Percentiles rank a stretch among this genome's conserved stretches.
Conservation (phyloP, 352 stramenopile species). For the Thraustochytrium sp. region DNA sequence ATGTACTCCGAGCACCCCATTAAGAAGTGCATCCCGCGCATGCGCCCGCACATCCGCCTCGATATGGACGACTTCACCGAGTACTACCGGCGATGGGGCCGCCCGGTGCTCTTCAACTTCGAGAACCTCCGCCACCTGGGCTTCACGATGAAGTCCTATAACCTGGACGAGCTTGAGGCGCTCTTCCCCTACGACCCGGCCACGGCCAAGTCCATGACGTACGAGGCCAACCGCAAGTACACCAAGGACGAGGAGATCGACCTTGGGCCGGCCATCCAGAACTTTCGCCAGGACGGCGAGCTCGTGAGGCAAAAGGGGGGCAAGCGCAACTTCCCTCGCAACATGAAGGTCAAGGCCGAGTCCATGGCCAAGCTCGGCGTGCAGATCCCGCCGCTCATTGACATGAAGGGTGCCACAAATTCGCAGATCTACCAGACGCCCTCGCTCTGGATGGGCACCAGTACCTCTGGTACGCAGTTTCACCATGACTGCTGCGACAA, state of each 20-base stretch:
- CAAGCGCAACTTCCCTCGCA: constrained; percentile 42
- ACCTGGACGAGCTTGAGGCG: constrained; percentile 38
- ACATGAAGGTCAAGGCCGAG: constrained; percentile 45
- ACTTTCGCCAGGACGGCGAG: constrained; percentile 35
- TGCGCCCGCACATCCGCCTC: constrained; percentile 32
- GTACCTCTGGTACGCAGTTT: constrained; percentile 11
- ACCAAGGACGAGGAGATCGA: constrained; percentile 24
- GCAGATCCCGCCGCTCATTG: constrained; percentile 25
- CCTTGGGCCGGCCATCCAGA: constrained; percentile 37
- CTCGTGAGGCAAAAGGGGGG: constrained; percentile 40
- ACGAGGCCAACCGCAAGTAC: constrained; percentile 43
- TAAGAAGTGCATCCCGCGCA: not conserved
- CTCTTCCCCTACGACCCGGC: constrained; percentile 41
- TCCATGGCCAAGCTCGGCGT: constrained; percentile 34
- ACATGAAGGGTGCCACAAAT: not conserved
- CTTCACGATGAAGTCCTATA: constrained; percentile 40
- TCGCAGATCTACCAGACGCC: constrained; percentile 29
- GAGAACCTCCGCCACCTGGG: constrained; percentile 36
- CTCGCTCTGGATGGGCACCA: constrained; percentile 41
- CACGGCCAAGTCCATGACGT: constrained; percentile 12
- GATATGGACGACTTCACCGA: constrained; percentile 32
- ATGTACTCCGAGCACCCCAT: constrained; percentile 41
- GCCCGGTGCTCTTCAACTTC: constrained; percentile 43
- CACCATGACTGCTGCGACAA: constrained; percentile 45
- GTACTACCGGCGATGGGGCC: constrained; percentile 36